Base-by-base conservation (phyloP, 225 moss, liverwort and hornwort species). In the Thuidium tamariscinum region DNA sequence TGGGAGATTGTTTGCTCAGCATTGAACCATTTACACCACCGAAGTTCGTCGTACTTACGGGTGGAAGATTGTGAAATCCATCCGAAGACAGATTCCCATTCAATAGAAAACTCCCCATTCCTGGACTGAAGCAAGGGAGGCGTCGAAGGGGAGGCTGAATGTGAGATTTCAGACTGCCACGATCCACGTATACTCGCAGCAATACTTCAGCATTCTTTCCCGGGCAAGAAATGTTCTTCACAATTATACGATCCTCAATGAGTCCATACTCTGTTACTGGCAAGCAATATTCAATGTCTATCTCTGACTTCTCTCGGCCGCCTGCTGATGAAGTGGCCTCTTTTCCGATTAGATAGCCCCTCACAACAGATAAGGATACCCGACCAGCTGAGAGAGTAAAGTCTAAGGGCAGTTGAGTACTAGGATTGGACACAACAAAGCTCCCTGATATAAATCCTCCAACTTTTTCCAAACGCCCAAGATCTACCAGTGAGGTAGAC, bases 391-490 rank as follows among this genome's bases (percentile, higher is more conserved):
- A 88, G 89, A 97, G 83, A 49, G 90, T 90, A 67, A 97, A 96
- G 72, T 93, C 89, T 51, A 97, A 90, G 39, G 95, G 94, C 95
- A 97, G 93, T 88, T 93, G 94, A 84, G 79, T 91, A 82, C 97
- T 97, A 51, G 96, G 96, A 92, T 97, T 97, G 77, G 94, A 94
- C 46, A 97, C 95, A 67, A 92, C 83, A 88, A 97, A 97, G 84
- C 89, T 86, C 46, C 97, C 97, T 48, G 93, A 92, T 86, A 97
- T 91, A 88, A 91, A 94, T 67, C 95, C 97, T 49, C 94, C 95
- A 81, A 93, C 85, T 81, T 93, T 92, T 87, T 93, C 88, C 66
- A 97, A 93, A 88, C 97, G 96, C 57, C 97, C 97, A 88, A 97
- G 92, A 88, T 97, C 96, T 83, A 97, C 94, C 86, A 94, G 83